Conservation (phyloP, 192 early-diverging fungal genomes). For the Backusella westeae region DNA sequence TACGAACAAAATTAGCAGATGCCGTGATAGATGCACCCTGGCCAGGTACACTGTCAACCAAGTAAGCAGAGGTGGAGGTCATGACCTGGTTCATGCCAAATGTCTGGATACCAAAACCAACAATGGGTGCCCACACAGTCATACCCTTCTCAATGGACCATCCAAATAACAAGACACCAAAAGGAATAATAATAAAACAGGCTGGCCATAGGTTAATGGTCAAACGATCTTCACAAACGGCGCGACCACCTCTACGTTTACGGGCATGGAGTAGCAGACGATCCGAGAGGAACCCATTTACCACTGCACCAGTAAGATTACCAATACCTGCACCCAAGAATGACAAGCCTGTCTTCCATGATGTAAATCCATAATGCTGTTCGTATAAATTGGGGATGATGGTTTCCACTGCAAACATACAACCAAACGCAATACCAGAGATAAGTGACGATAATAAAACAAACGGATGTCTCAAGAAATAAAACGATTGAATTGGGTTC, state of each 20-base stretch:
- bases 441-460: conserved; percentile 38
- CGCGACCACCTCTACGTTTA: conserved; percentile 27
- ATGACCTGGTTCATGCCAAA: conserved; percentile 45
- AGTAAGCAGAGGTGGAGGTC: conserved; percentile 36
- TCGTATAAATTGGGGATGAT: conserved; percentile 28
- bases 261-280: conserved; percentile 30
- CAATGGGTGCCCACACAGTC: conserved; percentile 37
- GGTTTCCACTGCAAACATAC: conserved; percentile 48
- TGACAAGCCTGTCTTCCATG: conserved; percentile 34
- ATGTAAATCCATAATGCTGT: conserved; percentile 22
- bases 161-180: conserved; percentile 46
- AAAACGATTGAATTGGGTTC: conserved; percentile 10
- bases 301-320: conserved; percentile 38
- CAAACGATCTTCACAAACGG: conserved; percentile 42
- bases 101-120: conserved; percentile 44
- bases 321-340: conserved; percentile 16
- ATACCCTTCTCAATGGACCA: conserved; percentile 38
- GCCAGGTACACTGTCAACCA: conserved; percentile 45
- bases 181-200: conserved; percentile 40
- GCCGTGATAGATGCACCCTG: conserved; percentile 45
- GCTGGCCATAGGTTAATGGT: conserved; percentile 38
- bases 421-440: conserved; percentile 45
- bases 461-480: conserved; percentile 36
- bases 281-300: conserved; percentile 44
- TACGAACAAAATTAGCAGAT: conserved; percentile 42